A percentile compares a stretch with the other conserved stretches of the same genome.
Evolutionary conservation across 2,329 filamentous ascomycete species (phyloP).

Genomic region (Penicillium sp.): DNA sequence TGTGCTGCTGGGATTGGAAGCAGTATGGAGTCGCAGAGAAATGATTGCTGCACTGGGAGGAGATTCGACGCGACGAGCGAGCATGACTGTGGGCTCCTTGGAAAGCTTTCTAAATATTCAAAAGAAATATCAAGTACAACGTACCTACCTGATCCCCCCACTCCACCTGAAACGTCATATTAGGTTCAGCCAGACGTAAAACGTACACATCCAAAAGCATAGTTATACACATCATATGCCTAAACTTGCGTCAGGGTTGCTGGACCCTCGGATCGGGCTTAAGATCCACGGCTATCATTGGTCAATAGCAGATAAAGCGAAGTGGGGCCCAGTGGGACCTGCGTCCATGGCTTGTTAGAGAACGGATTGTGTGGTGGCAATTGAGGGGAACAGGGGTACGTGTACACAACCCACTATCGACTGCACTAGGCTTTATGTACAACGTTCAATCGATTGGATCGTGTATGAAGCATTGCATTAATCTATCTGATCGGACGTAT

Average conservation of each 20-base stretch:
- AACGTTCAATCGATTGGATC: background rate
- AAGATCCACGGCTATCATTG: background rate
- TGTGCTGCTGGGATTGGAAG: slow-evolving; percentile 46
- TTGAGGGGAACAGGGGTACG: background rate
- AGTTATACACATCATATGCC: too few species aligned
- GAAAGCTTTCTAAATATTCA: too few species aligned
- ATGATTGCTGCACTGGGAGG: slow-evolving; percentile 44
- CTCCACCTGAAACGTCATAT: too few species aligned
- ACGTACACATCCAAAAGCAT: too few species aligned
- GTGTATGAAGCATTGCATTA: background rate
- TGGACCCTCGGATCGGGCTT: background rate
- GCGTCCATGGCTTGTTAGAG: slow-evolving; percentile 10
- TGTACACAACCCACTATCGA: background rate
- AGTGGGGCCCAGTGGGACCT: slow-evolving; percentile 11
- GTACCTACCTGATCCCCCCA: too few species aligned
- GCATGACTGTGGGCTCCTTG: background rate
- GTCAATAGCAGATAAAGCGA: background rate
- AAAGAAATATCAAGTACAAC: too few species aligned
- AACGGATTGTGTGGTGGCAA: background rate
- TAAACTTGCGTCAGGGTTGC: background rate
- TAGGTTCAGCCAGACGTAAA: too few species aligned
- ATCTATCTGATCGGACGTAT: too few species aligned
- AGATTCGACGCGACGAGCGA: slow-evolving; percentile 38
- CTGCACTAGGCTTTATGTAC: too few species aligned
- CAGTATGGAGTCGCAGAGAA: slow-evolving; percentile 40